Evolutionary conservation across 768 basidiomycete species (phyloP).

Genomic region (Lentinula raphanica): DNA sequence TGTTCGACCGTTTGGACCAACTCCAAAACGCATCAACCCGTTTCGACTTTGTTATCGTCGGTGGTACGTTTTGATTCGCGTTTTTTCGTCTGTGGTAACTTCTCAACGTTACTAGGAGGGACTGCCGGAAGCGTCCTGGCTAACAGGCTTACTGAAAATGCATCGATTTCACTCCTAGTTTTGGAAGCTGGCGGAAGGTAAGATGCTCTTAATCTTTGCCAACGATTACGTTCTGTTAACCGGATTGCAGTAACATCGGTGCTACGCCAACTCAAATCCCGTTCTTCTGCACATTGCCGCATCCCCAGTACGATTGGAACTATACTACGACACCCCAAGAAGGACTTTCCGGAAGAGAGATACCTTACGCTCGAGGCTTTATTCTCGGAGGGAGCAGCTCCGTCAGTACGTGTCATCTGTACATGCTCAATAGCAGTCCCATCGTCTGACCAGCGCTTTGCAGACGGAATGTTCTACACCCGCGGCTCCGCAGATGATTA

Average conservation of each 20-base stretch:
- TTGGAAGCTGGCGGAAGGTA: slow-evolving; percentile 11
- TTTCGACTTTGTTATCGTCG: slow-evolving; percentile 2
- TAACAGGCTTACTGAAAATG: slow-evolving; percentile 11
- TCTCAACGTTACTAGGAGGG: too few species aligned
- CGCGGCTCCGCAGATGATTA: slow-evolving; percentile 16
- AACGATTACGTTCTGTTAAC: not conserved
- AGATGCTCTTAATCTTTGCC: not conserved
- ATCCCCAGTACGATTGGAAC: slow-evolving; percentile 7
- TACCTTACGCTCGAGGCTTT: slow-evolving; percentile 1
- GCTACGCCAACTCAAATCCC: not conserved
- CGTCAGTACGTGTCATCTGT: slow-evolving; percentile 1
- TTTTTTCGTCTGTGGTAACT: too few species aligned
- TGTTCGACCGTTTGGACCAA: not conserved
- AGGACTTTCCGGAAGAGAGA: not conserved
- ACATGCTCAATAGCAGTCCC: not conserved
- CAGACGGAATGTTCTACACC: slow-evolving; percentile 12
- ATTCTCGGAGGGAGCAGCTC: slow-evolving; percentile 9
- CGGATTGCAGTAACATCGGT: not conserved
- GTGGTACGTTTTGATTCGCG: not conserved
- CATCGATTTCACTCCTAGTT: slow-evolving; percentile 9
- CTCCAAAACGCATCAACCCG: not conserved
- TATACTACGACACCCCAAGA: slow-evolving; percentile 5
- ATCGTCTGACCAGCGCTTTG: not conserved
- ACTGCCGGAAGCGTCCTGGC: slow-evolving; percentile 16
- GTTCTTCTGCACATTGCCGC: slow-evolving; percentile 4